Percentiles rank a stretch among this genome's conserved stretches.
Conservation (phyloP, 495 filamentous ascomycete species). For the Podospora bellae-mahoneyi region DNA sequence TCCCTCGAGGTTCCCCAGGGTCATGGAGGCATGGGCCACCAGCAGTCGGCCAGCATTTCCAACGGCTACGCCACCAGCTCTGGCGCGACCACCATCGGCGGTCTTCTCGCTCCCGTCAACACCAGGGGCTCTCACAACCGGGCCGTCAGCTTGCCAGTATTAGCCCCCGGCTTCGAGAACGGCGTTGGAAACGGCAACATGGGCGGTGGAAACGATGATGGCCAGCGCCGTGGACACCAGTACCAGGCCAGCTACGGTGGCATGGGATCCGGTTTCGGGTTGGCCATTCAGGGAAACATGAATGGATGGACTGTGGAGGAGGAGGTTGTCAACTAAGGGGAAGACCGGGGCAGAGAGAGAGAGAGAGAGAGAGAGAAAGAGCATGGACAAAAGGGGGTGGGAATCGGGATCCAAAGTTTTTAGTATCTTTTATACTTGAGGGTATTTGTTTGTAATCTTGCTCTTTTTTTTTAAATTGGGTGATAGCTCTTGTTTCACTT, state of each 20-base stretch:
- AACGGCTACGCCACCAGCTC: constrained; percentile 51
- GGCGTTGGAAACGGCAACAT: constrained; percentile 47
- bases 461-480: constrained; percentile 15
- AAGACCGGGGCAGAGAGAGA: not conserved
- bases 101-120: constrained; percentile 63
- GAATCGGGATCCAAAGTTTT: not conserved
- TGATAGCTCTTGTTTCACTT: constrained; percentile 7
- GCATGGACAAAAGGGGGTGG: constrained; percentile 10
- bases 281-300: constrained; percentile 50
- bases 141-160: constrained; percentile 75
- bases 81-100: constrained; percentile 65
- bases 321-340: constrained; percentile 48
- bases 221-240: constrained; percentile 51
- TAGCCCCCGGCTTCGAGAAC: constrained; percentile 52
- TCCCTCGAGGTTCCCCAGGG: constrained; percentile 55
- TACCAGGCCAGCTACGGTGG: constrained; percentile 55
- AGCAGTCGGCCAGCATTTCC: constrained; percentile 59
- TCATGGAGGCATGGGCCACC: constrained; percentile 50
- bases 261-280: constrained; percentile 48
- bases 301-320: constrained; percentile 55
- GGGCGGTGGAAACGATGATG: constrained; percentile 41
- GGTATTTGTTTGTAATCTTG: constrained; percentile 15
- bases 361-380: not conserved
- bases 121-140: constrained; percentile 74
- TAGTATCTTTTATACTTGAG: not conserved